Conservation (phyloP, 192 early-diverging fungal species). For the Paraglomus occultum region DNA sequence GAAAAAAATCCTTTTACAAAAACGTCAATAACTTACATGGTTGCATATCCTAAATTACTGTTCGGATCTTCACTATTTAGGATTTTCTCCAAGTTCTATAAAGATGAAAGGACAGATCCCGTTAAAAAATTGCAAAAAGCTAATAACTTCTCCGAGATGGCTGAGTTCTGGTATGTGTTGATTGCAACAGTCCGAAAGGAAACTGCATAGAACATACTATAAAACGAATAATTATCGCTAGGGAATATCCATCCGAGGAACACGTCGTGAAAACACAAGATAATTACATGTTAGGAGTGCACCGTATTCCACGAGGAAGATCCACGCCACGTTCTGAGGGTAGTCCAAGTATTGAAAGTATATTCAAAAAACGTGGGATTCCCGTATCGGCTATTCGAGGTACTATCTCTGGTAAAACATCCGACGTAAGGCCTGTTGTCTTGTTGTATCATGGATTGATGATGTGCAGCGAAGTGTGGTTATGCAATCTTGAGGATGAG, state of each 20-base stretch:
- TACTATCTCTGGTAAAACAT: neutral
- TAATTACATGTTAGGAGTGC: constrained; percentile 79
- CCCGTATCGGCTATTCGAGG: constrained; percentile 37
- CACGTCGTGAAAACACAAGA: constrained; percentile 85
- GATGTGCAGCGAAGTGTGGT: constrained; percentile 92
- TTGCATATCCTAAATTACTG: neutral
- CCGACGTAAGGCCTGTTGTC: constrained; percentile 71
- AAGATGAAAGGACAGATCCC: constrained; percentile 27
- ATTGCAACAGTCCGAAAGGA: neutral
- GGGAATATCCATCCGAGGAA: constrained; percentile 82
- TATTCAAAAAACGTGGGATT: constrained; percentile 36
- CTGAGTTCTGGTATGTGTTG: constrained; percentile 43
- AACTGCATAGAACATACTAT: too few species aligned
- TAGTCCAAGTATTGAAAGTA: constrained; percentile 30
- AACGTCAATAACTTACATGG: too few species aligned
- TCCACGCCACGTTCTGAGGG: constrained; percentile 19
- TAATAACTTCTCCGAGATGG: constrained; percentile 43
- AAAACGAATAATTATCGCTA: too few species aligned
- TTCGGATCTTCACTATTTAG: constrained; percentile 30
- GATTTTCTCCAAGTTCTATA: neutral
- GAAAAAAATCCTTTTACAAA: too few species aligned
- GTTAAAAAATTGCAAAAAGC: constrained; percentile 44
- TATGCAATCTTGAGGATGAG: constrained; percentile 76
- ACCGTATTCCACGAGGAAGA: constrained; percentile 66
- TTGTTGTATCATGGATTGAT: constrained; percentile 94